A percentile compares a stretch with the other conserved stretches of the same genome.
Conservation (phyloP, 306 rosid genomes). For the Dicorynia guianensis region DNA sequence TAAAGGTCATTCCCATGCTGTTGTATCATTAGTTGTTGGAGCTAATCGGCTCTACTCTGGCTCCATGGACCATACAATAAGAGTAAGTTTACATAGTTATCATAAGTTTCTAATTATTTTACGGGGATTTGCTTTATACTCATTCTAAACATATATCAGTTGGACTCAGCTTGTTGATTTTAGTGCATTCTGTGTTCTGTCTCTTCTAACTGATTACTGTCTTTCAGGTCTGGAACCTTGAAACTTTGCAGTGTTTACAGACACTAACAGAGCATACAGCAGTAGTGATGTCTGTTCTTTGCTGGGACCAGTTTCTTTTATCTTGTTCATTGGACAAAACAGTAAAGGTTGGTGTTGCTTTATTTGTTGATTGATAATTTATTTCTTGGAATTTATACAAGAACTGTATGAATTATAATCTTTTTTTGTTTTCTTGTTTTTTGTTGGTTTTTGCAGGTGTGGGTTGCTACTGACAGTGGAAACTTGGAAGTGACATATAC, state of each 20-base stretch:
- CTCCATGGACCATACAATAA: conserved; percentile 91
- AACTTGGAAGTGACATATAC: conserved; percentile 91
- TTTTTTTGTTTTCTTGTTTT: conserved; percentile 14
- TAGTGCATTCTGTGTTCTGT: background rate
- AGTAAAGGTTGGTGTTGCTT: conserved; percentile 68
- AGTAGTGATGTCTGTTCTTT: conserved; percentile 97
- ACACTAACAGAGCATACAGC: conserved; percentile 83
- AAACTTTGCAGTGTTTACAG: conserved; percentile 90
- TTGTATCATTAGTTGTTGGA: conserved; percentile 93
- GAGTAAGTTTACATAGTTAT: conserved; percentile 54
- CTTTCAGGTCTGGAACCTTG: conserved; percentile 91
- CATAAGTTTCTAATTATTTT: background rate
- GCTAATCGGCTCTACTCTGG: conserved; percentile 97
- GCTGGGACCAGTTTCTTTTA: conserved; percentile 96
- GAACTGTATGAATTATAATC: background rate
- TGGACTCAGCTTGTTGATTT: conserved; percentile 24
- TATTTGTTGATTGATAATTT: conserved; percentile 13
- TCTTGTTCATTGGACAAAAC: conserved; percentile 89
- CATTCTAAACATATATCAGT: conserved; percentile 11
- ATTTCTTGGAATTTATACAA: background rate
- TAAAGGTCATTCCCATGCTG: conserved; percentile 76
- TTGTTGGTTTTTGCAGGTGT: conserved; percentile 64
- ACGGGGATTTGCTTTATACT: background rate
- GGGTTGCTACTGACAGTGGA: conserved; percentile 90
- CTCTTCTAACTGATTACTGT: conserved; percentile 34